Evolutionary conservation across 345 rosid genomes (phyloP).

Genomic region (Passiflora organensis): DNA sequence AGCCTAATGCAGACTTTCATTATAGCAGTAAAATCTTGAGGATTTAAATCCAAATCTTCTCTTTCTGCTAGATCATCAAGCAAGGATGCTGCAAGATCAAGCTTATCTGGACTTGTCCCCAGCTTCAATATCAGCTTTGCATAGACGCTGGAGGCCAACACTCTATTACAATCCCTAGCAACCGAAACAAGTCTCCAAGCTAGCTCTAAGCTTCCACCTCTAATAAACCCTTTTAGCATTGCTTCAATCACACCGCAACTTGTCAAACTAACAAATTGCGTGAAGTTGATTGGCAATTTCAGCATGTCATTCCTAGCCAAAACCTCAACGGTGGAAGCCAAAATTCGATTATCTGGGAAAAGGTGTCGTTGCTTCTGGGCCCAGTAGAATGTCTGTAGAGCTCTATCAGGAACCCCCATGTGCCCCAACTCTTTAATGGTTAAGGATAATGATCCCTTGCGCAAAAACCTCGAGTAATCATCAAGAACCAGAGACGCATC

Average conservation of each 20-base stretch:
- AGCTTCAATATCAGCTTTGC: slow-evolving; percentile 72
- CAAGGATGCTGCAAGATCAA: slow-evolving; percentile 35
- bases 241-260: slow-evolving; percentile 75
- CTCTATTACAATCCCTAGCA: slow-evolving; percentile 46
- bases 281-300: slow-evolving; percentile 51
- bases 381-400: slow-evolving; percentile 83
- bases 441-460: slow-evolving; percentile 64
- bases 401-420: slow-evolving; percentile 69
- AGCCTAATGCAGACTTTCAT: slow-evolving; percentile 76
- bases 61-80: slow-evolving; percentile 63
- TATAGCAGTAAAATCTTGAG: slow-evolving; percentile 69
- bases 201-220: slow-evolving; percentile 58
- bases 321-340: slow-evolving; percentile 69
- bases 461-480: slow-evolving; percentile 50
- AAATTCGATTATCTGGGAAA: slow-evolving; percentile 59
- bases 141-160: slow-evolving; percentile 56
- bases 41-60: slow-evolving; percentile 59
- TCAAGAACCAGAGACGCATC: slow-evolving; percentile 54
- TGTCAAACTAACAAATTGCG: slow-evolving; percentile 42
- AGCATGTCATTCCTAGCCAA: slow-evolving; percentile 55
- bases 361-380: slow-evolving; percentile 61
- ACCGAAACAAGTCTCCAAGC: slow-evolving; percentile 63
- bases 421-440: slow-evolving; percentile 81
- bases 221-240: slow-evolving; percentile 63
- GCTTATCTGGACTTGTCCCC: slow-evolving; percentile 67